Base-by-base conservation (phyloP, 768 basidiomycete genomes). In the Trichaptum fuscoviolaceum region DNA sequence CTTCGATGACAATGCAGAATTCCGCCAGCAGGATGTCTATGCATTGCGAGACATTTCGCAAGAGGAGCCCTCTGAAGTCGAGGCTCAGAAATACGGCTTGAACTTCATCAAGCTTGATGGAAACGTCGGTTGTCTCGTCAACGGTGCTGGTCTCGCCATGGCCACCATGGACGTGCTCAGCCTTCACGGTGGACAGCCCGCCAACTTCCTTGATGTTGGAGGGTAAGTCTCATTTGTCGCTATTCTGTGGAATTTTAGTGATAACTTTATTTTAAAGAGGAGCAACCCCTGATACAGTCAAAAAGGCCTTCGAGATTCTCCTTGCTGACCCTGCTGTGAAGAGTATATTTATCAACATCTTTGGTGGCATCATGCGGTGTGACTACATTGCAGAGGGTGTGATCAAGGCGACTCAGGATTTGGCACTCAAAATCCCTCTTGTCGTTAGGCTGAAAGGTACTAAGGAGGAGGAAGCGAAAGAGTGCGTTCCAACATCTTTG, bases 31-130 rank as follows among this genome's bases (percentile, higher is more conserved):
- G 73, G 95, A 96, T 71, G 76, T 98, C 68, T 97, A 96, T 75
- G 83, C 79, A 65, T 84, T 99, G 65, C 89, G 97, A 64, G 97
- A 99, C 75, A 85, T 91, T 66, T 87, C 93, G 0, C 97, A 99
- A 77, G 97, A 99, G 78, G 95, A 98, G 73, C 87, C 95, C 23
- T 96, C 95, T 30, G 97, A 99, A 77, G 96, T 99, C 35, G 95
- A 97, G 77, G 97, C 97, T 24, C 95, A 96, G 78, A 92, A 96
- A 77, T 92, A 92, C 69, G 90, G 92, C 75, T 84, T 99, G 74
- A 98, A 96, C 83, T 99, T 98, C 77, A 99, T 99, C 84, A 98
- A 99, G 81, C 89, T 99, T 58, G 97, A 99, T 74, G 97, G 97
- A 34, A 92, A 85, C 78, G 89, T 99, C 67, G 97, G 97, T 30